Percentiles rank a stretch among this genome's conserved stretches.
Conservation (phyloP, 345 rosid genomes). For the Boechera retrofracta region DNA sequence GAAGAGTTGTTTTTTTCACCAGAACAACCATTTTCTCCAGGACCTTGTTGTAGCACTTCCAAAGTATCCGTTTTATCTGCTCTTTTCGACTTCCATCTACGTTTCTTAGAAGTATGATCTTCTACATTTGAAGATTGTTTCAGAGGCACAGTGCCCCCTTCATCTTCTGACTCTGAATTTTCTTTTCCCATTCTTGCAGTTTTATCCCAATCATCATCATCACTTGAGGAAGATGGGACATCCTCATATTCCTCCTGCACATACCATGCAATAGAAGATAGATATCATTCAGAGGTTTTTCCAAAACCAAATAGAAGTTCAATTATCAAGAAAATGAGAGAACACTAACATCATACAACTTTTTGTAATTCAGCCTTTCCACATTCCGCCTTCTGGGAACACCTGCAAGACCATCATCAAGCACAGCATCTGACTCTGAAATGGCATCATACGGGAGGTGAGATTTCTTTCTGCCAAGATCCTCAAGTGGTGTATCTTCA, state of each 20-base stretch:
- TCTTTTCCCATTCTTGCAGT: slow-evolving; percentile 41
- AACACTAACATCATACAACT: slow-evolving; percentile 77
- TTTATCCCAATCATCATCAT: slow-evolving; percentile 70
- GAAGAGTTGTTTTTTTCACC: slow-evolving; percentile 30
- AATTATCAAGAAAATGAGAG: slow-evolving; percentile 2
- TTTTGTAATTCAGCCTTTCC: slow-evolving; percentile 90
- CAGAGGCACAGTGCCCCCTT: slow-evolving; percentile 36
- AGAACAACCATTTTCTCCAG: slow-evolving; percentile 29
- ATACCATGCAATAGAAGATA: slow-evolving; percentile 37
- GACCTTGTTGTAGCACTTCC: slow-evolving; percentile 19
- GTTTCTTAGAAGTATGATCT: slow-evolving; percentile 40
- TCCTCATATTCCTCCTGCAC: slow-evolving; percentile 80
- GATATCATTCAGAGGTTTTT: slow-evolving; percentile 26
- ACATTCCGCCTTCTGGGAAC: slow-evolving; percentile 61
- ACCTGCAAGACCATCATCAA: slow-evolving; percentile 49
- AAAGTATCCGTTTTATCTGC: slow-evolving; percentile 26
- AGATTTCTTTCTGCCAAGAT: slow-evolving; percentile 39
- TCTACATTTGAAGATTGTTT: slow-evolving; percentile 35
- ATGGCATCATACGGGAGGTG: slow-evolving; percentile 42
- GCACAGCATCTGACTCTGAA: slow-evolving; percentile 48
- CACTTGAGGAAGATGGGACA: slow-evolving; percentile 53
- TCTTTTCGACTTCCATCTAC: slow-evolving; percentile 36
- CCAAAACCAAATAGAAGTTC: slow-evolving; percentile 17
- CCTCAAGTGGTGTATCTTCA: slow-evolving; percentile 37
- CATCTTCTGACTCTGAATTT: slow-evolving; percentile 46